Evolutionary conservation across 2,329 filamentous ascomycete species (phyloP).

Genomic region (Zymoseptoria passerinii): DNA sequence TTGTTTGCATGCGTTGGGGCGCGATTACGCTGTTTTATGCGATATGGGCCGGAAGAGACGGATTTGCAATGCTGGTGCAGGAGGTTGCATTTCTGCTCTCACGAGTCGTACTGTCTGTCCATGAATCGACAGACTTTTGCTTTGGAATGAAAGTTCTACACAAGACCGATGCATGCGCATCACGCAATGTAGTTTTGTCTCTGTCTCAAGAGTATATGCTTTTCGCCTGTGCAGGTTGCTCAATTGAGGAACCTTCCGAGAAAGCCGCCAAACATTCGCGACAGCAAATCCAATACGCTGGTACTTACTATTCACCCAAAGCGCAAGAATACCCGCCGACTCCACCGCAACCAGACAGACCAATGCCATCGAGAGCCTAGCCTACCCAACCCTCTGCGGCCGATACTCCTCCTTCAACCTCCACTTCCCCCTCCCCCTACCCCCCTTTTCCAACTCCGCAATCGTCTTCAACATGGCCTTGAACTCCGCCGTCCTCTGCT

Average conservation of each 20-base stretch:
- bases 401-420: slow-evolving; percentile 50
- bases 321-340: not conserved
- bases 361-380: no score
- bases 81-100: not conserved
- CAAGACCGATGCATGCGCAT: no score
- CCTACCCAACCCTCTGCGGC: not conserved
- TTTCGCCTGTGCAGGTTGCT: no score
- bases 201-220: no score
- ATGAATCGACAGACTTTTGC: not conserved
- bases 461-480: slow-evolving; percentile 70
- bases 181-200: no score
- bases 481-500: slow-evolving; percentile 66
- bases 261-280: no score
- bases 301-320: no score
- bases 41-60: not conserved
- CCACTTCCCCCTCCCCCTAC: slow-evolving; percentile 46
- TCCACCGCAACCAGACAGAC: not conserved
- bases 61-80: not conserved
- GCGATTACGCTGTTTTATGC: not conserved
- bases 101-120: not conserved
- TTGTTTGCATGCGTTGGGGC: not conserved
- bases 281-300: no score
- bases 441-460: slow-evolving; percentile 58
- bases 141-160: not conserved
- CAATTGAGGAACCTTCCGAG: no score